Conservation (phyloP, 345 rosid genomes). For the Excoecaria cochinchinensis region DNA sequence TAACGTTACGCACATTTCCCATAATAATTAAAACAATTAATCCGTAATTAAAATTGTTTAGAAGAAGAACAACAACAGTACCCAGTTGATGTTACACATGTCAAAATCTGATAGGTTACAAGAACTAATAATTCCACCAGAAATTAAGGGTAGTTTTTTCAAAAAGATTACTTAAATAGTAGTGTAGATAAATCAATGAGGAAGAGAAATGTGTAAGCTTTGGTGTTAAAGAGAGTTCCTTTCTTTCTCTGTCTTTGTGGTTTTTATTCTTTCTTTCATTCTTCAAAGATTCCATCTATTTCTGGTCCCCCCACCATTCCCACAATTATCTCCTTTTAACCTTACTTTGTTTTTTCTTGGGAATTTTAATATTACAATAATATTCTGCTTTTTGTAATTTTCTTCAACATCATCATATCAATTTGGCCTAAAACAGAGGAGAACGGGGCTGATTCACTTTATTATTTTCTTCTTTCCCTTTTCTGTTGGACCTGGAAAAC, state of each 20-base stretch:
- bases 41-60: background rate
- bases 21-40: background rate
- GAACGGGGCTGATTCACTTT: slow-evolving; percentile 1
- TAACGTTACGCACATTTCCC: slow-evolving; percentile 26
- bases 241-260: background rate
- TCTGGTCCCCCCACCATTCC: slow-evolving; percentile 26
- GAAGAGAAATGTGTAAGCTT: slow-evolving; percentile 14
- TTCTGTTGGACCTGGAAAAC: slow-evolving; percentile 8
- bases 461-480: background rate
- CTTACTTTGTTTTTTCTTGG: slow-evolving; percentile 13
- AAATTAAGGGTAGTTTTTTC: background rate
- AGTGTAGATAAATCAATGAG: background rate
- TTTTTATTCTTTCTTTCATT: slow-evolving; percentile 10
- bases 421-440: slow-evolving; percentile 24
- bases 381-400: slow-evolving; percentile 20
- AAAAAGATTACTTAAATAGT: slow-evolving; percentile 18
- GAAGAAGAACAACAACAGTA: background rate
- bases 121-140: background rate
- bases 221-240: background rate
- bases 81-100: background rate
- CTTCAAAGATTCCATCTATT: slow-evolving; percentile 46
- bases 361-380: background rate
- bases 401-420: slow-evolving; percentile 35
- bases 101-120: background rate
- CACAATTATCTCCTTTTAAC: slow-evolving; percentile 22